phyloP scores from a whole-genome alignment of 2,329 filamentous ascomycete genomes.

The Alternaria sp. region DNA sequence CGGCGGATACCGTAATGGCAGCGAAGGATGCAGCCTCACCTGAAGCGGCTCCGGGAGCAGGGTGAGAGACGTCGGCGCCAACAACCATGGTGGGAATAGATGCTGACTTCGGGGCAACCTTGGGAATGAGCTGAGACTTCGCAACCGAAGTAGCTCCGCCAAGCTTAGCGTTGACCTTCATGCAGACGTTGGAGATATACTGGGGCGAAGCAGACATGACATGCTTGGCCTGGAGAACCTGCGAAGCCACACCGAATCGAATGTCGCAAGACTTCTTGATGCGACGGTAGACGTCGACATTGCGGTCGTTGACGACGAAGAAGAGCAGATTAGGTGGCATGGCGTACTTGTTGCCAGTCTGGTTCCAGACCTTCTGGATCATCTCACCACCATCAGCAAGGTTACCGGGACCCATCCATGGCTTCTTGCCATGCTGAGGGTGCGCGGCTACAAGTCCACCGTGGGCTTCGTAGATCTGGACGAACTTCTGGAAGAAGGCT shows the following conservation, averaged over 20 bases:
- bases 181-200: slow-evolving; percentile 90
- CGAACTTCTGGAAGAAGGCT: slow-evolving; percentile 66
- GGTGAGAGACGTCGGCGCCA: slow-evolving; percentile 89
- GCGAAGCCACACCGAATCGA: slow-evolving; percentile 80
- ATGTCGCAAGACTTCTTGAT: slow-evolving; percentile 92
- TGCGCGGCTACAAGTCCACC: slow-evolving; percentile 61
- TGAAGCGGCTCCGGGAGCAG: slow-evolving; percentile 62
- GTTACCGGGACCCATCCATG: slow-evolving; percentile 40
- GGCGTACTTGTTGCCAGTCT: slow-evolving; percentile 61
- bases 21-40: slow-evolving; percentile 72
- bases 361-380: slow-evolving; percentile 62
- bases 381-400: slow-evolving; percentile 54
- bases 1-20: slow-evolving; percentile 82
- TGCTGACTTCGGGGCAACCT: slow-evolving; percentile 28
- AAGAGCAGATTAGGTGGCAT: slow-evolving; percentile 76
- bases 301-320: slow-evolving; percentile 75
- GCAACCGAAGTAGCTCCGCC: slow-evolving; percentile 75
- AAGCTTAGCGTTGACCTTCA: slow-evolving; percentile 97
- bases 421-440: slow-evolving; percentile 36
- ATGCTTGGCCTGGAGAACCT: slow-evolving; percentile 76
- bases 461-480: slow-evolving; percentile 65
- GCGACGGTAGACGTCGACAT: slow-evolving; percentile 75
- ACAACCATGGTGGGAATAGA: slow-evolving; percentile 73
- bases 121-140: slow-evolving; percentile 45
- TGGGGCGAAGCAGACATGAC: slow-evolving; percentile 75